Evolutionary conservation across 169 alveolate genomes (phyloP).

Genomic region (Cryptosporidium ryanae): DNA sequence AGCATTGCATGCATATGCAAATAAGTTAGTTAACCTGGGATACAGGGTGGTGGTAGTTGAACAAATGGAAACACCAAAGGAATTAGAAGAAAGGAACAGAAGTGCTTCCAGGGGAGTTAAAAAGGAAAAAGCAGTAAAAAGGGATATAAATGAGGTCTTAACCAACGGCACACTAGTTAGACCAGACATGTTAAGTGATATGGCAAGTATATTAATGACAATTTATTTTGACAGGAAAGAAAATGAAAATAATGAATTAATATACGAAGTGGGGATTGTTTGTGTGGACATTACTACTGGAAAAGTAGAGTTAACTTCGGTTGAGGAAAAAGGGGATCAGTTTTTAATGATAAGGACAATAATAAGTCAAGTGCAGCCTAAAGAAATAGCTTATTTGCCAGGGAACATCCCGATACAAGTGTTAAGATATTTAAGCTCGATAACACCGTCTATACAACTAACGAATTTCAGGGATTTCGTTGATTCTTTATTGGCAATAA

Average conservation of each 20-base stretch:
- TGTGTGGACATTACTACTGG: conserved; percentile 87
- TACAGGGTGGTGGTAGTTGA: conserved; percentile 98
- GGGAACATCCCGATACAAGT: conserved; percentile 71
- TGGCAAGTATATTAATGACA: conserved; percentile 70
- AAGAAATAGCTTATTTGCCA: conserved; percentile 82
- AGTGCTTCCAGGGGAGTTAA: conserved; percentile 77
- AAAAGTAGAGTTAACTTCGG: conserved; percentile 57
- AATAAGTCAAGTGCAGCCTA: conserved; percentile 85
- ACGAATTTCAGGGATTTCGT: conserved; percentile 59
- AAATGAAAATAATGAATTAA: conserved; percentile 37
- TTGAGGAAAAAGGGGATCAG: conserved; percentile 82
- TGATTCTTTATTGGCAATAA: conserved; percentile 51
- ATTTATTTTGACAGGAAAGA: conserved; percentile 52
- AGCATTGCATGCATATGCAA: conserved; percentile 93
- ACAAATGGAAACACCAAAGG: conserved; percentile 97
- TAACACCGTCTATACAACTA: conserved; percentile 55
- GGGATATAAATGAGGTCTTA: conserved; percentile 92
- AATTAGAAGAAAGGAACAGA: conserved; percentile 90
- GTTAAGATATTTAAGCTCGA: conserved; percentile 45
- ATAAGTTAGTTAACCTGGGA: conserved; percentile 92
- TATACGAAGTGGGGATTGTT: conserved; percentile 85
- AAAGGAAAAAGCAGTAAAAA: conserved; percentile 89
- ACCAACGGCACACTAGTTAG: conserved; percentile 93
- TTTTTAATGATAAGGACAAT: conserved; percentile 77
- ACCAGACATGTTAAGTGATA: conserved; percentile 83